Evolutionary conservation across 257 asterid species (phyloP), one percentile per base, ranked within the genome.

Genomic region (Perilla frutescens): DNA sequence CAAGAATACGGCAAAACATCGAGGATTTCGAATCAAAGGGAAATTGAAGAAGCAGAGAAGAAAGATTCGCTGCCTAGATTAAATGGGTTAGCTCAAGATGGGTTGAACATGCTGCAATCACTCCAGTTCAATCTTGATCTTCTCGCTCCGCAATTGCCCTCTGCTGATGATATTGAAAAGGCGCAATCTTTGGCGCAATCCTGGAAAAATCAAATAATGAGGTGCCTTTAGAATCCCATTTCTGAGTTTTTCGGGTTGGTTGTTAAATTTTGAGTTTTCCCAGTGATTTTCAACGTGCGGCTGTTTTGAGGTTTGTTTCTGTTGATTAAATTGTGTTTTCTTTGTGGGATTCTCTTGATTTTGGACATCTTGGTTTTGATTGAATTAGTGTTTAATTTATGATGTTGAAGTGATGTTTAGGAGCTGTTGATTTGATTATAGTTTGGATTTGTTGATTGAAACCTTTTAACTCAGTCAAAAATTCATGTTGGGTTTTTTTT

Each of bases 11-110:
- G 97, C 1, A 91, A 86, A 79, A 71, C 82, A 32, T 81, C 83
- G 36, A 47, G 79, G 72, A 81, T 86, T 39, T 34, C 81, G n/a
- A 70, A 72, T 20, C 75, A 67, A 14, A 39, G 31, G 58, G 81
- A 69, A 31, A 74, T 53, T 64, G 77, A 73, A 29, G 82, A 81
- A 73, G 53, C 75, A 20, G 76, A 59, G 72, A 82, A 77, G 80
- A 86, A 89, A 77, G 79, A 86, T 71, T 94, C 99, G 12, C 81
- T 91, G 78, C 92, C 96, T 7, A 87, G 99, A 82, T 86, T 91
- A 69, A 94, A 94, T 66, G 96, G 99, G 54, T 74, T 90, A 34
- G 96, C 96, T 64, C 99, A 94, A 76, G 98, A 94, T 86, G 91
- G 93, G 69, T 55, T 91, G 58, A 85, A 75, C 76, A 39, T 68